Evolutionary conservation across 371 early-diverging fungal genomes (phyloP), one percentile per base, ranked within the genome.

Genomic region (Encephalitozoon cuniculi): DNA sequence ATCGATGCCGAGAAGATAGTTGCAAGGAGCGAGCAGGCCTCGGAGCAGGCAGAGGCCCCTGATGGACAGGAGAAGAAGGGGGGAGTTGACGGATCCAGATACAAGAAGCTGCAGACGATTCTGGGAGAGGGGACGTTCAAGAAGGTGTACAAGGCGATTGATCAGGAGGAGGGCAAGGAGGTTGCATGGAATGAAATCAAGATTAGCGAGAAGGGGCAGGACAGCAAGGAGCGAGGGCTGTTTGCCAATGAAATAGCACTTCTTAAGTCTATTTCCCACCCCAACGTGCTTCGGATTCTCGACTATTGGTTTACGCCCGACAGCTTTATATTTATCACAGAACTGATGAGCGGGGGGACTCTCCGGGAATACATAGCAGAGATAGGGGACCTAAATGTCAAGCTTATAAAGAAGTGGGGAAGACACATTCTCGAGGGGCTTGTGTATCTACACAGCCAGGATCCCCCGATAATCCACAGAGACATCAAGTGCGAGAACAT

Each of bases 311-410:
- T 87, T 78, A 84, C 85, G 75, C 85, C 89, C 65, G 87, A 86
- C 25, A 88, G 89, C 88, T 88, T 93, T 77, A 87, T 88, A 43
- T 93, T 93, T 80, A 89, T 94, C 46, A 94, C 94, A 4, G 94
- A 94, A 78, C 86, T 93, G 68, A 94, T 94, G 93, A 90, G 91
- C 1, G 89, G 90, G 0, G 94, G 94, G 25, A 92, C 78, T 4
- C 91, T 1, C 82, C 90, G 63, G 89, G 90, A 79, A 86, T 93
- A 91, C 77, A 85, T 88, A 65, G 79, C 79, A 23, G 85, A 84
- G 64, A 76, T 85, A 28, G 81, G 84, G 39, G 79, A 78, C 40
- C 84, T 85, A 2, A 86, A 84, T 59, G 63, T 39, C 25, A 80
- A 80, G 65, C 43, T 80, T 30, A 71, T 83, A 32, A 55, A 72